These are phyloP conservation scores for Simplicillium sp. DNA, from an alignment of 2,329 filamentous ascomycete species.

Conservation along the genomic window DNA sequence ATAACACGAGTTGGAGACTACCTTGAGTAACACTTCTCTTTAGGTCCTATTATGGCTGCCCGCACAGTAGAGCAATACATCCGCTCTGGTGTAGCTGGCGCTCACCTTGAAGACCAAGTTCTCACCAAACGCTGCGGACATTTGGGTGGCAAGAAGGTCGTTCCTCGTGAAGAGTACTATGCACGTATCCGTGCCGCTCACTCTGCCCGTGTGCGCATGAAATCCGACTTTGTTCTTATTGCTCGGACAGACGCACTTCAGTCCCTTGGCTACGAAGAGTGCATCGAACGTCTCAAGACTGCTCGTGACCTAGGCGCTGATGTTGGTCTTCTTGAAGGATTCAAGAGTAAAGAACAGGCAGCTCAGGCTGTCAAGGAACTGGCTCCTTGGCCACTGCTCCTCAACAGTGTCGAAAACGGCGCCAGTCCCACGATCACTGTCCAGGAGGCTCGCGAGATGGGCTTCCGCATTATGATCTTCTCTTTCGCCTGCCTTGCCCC, in stretches of 20 bases:
- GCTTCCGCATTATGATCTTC: constrained; percentile 51
- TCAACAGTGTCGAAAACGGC: constrained; percentile 50
- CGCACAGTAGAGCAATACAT: constrained; percentile 43
- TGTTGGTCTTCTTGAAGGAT: constrained; percentile 50
- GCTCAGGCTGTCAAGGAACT: constrained; percentile 34
- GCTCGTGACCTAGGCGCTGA: constrained; percentile 49
- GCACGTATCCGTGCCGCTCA: constrained; percentile 47
- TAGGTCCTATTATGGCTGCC: constrained; percentile 38
- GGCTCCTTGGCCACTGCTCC: constrained; percentile 37
- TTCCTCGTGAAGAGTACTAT: constrained; percentile 39
- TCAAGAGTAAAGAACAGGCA: constrained; percentile 41
- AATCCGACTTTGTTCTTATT: constrained; percentile 53
- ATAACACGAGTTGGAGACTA: neutral
- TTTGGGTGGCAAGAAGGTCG: constrained; percentile 50
- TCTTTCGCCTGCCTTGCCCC: constrained; percentile 39
- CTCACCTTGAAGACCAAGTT: constrained; percentile 58
- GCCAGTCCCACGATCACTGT: constrained; percentile 44
- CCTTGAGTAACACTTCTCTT: neutral
- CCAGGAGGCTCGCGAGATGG: constrained; percentile 42
- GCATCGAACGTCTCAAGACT: constrained; percentile 36
- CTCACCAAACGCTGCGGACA: constrained; percentile 57
- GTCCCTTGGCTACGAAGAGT: constrained; percentile 46
- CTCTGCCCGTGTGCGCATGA: constrained; percentile 35
- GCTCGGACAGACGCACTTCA: constrained; percentile 55
- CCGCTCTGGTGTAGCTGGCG: constrained; percentile 44